Evolutionary conservation across 768 basidiomycete genomes (phyloP), one percentile per base, ranked within the genome.

Genomic region (Termitomyces heimii): DNA sequence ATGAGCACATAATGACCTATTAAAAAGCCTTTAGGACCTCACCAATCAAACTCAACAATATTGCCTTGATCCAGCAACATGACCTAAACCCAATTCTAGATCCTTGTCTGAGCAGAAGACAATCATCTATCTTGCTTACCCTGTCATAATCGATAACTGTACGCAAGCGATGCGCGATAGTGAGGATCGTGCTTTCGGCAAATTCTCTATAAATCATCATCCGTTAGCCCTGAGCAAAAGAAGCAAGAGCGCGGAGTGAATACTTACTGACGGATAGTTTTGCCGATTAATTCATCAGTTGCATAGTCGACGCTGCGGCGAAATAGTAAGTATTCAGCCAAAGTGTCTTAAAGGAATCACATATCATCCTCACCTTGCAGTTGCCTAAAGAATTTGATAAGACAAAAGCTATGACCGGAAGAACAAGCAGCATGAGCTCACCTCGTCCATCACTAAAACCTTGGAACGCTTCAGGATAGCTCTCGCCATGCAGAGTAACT

Each of bases 131-230:
- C 85, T 57, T 71, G 85, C 85, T 57, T 71, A 87, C 88, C 62
- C 85, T 80, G 67, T 93, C 86, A 62, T 92, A 94, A 64, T 93
- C 90, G 55, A 94, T 91, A 49, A 89, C 86, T 3, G 88, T 89
- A 4, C 86, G 78, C 55, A 90, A 74, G 10, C 86, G 82, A 71
- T 93, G 91, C 13, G 91, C 90, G 55, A 93, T 91, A 0, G 89
- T 92, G 32, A 92, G 71, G 55, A 92, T 89, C 0, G 89, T 94
- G 67, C 87, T 90, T 18, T 85, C 79, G 4, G 87, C 83, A 60
- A 92, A 93, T 73, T 88, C 85, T 13, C 86, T 89, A 64, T 4
- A 44, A n/a, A n/a, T n/a, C 32, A 57, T 24, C 1, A 31, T 52
- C 26, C 42, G 37, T 24, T 12, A 43, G 26, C 20, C 34, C 47